Evolutionary conservation across 176 grass and related monocot species (phyloP).

Genomic region (Poa annua): DNA sequence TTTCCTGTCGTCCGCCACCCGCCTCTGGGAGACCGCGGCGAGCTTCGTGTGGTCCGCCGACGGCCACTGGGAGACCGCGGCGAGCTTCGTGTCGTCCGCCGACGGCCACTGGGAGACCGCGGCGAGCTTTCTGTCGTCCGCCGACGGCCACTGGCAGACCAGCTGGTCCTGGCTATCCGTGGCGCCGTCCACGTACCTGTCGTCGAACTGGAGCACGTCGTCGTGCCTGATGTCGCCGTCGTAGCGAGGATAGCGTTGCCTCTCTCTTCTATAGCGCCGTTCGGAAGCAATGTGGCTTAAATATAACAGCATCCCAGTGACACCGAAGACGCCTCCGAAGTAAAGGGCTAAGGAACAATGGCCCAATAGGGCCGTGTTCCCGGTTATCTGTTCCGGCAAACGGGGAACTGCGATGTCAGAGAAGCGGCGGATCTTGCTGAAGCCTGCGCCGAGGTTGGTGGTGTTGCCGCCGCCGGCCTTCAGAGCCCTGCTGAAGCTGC

Average conservation of each 20-base stretch:
- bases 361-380: neutral
- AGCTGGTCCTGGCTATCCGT: neutral
- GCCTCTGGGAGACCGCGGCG: neutral
- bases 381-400: neutral
- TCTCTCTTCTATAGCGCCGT: neutral
- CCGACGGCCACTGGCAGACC: neutral
- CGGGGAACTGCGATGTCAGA: neutral
- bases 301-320: neutral
- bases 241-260: neutral
- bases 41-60: neutral
- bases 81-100: neutral
- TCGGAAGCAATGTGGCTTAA: neutral
- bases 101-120: neutral
- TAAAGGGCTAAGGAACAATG: neutral
- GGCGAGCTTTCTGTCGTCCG: neutral
- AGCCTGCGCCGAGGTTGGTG: neutral
- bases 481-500: neutral
- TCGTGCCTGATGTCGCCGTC: neutral
- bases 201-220: neutral
- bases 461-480: neutral
- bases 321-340: neutral
- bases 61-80: neutral
- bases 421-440: conserved; percentile 4
- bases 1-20: neutral
- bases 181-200: neutral